These are phyloP conservation scores for Diaporthe destruens DNA, from an alignment of 2,329 filamentous ascomycete genomes.

Conservation along the genomic window DNA sequence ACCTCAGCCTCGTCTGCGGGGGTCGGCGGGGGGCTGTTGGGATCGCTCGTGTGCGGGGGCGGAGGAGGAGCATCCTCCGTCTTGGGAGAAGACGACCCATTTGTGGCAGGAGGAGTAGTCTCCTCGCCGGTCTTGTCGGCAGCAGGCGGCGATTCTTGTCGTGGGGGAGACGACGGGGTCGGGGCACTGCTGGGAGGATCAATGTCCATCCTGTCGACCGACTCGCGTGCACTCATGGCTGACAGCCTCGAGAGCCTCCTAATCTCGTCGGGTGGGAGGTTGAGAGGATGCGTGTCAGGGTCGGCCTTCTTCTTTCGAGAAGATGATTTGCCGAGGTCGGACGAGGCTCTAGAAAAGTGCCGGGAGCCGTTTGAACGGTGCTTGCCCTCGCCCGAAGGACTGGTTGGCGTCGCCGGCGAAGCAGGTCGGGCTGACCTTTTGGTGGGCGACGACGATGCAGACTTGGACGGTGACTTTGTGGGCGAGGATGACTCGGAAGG, in stretches of 20 bases:
- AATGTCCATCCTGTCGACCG: conserved; percentile 74
- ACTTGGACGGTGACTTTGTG: conserved; percentile 47
- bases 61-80: conserved; percentile 71
- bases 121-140: conserved; percentile 58
- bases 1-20: conserved; percentile 83
- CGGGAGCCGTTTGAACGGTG: conserved; percentile 52
- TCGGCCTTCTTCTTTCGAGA: conserved; percentile 69
- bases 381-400: conserved; percentile 51
- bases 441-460: conserved; percentile 51
- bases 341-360: conserved; percentile 61
- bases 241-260: conserved; percentile 80
- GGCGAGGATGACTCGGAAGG: conserved; percentile 52
- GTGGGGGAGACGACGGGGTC: conserved; percentile 66
- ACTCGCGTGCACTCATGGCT: conserved; percentile 70
- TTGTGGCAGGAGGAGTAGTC: conserved; percentile 66
- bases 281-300: conserved; percentile 85
- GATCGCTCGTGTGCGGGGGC: conserved; percentile 78
- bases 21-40: conserved; percentile 67
- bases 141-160: conserved; percentile 56
- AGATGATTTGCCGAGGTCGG: conserved; percentile 60
- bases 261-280: conserved; percentile 89
- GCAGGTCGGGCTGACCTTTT: conserved; percentile 55
- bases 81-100: conserved; percentile 55
- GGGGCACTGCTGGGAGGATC: conserved; percentile 67
- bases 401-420: conserved; percentile 48